A percentile compares a stretch with the other conserved stretches of the same genome.
phyloP scores from a whole-genome alignment of 768 basidiomycete species.

The Mrakia frigida region DNA sequence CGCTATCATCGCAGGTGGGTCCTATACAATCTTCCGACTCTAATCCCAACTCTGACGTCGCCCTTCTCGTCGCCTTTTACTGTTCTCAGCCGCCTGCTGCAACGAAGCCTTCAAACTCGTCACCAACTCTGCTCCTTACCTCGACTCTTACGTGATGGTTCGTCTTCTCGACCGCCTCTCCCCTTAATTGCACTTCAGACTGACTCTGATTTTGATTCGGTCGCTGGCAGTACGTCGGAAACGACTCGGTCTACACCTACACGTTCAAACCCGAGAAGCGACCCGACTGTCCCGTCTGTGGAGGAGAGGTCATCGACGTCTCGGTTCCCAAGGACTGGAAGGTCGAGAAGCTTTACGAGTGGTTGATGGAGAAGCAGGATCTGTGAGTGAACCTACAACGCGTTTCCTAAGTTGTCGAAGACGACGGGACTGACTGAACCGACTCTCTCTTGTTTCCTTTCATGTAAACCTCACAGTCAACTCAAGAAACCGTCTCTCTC shows the following conservation, averaged over 20 bases:
- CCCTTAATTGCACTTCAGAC: not conserved
- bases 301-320: conserved; percentile 77
- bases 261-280: conserved; percentile 94
- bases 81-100: conserved; percentile 74
- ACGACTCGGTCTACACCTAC: conserved; percentile 91
- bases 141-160: conserved; percentile 84
- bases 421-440: too few relatives aligned
- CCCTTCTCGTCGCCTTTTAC: not conserved
- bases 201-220: not conserved
- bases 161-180: not conserved
- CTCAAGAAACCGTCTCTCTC: conserved; percentile 94
- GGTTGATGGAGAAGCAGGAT: conserved; percentile 78
- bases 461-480: too few relatives aligned
- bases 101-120: conserved; percentile 99
- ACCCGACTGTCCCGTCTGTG: conserved; percentile 92
- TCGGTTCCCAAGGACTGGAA: conserved; percentile 64
- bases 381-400: conserved; percentile 78
- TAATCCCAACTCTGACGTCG: not conserved
- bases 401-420: not conserved
- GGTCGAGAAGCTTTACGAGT: conserved; percentile 81
- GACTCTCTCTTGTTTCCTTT: not conserved
- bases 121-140: conserved; percentile 84
- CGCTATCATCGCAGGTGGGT: conserved; percentile 87
- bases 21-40: not conserved
- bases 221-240: conserved; percentile 78